Evolutionary conservation across 345 rosid species (phyloP), one percentile per base, ranked within the genome.

Genomic region (Linum tenue): DNA sequence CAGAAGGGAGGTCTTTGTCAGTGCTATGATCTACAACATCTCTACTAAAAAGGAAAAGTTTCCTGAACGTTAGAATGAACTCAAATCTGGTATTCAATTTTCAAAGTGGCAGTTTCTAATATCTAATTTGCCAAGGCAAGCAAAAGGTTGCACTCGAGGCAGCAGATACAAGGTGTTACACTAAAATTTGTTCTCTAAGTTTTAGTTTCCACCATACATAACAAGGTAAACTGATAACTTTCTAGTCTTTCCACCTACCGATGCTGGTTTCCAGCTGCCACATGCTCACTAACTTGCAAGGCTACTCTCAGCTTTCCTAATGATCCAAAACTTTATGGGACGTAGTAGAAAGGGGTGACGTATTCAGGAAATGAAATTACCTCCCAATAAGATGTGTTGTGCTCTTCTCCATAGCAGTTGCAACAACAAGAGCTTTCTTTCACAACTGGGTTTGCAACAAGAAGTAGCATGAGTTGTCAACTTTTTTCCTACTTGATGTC

Each of bases 331-430:
- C 16, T 17, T 9, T 9, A 22, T 31, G 35, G 38, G 16, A 16
- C 7, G 3, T 8, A 55, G 37, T 17, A 35, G 38, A 57, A 57
- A 57, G 38, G 14, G 37, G 60, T n/a, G 35, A 17, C 38, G 8
- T 37, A 43, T 56, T 55, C 48, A 67, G 57, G 39, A 39, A 59
- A 64, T 67, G 69, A 38, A 22, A 7, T 56, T 82, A 88, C 97
- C 99, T 90, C 81, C 99, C 99, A 72, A 94, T 94, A 67, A 97
- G 99, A 76, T 94, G 99, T 59, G 99, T 90, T 55, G 99, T 90
- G 62, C 99, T 97, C 86, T 88, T 94, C 77, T 94, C 97, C 99
- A 94, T 90, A 5, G 99, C 97, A 78, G 99, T 88, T 15, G 99
- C 99, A 43, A 94, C 95, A 35, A 96, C 99, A 63, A 94, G 96